Conservation (phyloP, 192 early-diverging fungal genomes). For the Phlyctochytrium bullatum region DNA sequence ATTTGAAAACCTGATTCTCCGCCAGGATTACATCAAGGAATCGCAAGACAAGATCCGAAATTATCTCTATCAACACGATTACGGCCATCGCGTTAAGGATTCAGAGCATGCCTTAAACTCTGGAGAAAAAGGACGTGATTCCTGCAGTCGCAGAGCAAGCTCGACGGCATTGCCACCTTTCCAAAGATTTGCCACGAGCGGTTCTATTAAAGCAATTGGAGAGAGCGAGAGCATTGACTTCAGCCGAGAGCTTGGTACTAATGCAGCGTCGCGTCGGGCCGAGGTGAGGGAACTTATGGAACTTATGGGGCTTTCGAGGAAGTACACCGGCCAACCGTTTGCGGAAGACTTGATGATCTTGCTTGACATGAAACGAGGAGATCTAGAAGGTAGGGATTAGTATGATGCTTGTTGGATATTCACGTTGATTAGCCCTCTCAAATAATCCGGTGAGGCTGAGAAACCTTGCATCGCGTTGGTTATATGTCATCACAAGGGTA, state of each 20-base stretch:
- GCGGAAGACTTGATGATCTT: neutral
- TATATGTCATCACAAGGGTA: neutral
- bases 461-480: neutral
- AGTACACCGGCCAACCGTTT: neutral
- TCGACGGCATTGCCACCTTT: too few relatives aligned
- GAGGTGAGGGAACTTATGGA: neutral
- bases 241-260: too few relatives aligned
- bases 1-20: neutral
- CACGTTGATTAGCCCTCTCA: neutral
- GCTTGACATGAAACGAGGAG: neutral
- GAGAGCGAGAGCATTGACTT: too few relatives aligned
- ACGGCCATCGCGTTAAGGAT: too few relatives aligned
- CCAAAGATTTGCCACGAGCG: too few relatives aligned
- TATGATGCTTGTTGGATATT: neutral
- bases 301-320: neutral
- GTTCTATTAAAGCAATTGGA: too few relatives aligned
- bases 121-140: too few relatives aligned
- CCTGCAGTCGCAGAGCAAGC: too few relatives aligned
- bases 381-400: neutral
- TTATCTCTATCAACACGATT: too few relatives aligned
- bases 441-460: neutral
- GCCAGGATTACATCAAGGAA: neutral
- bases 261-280: too few relatives aligned
- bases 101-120: too few relatives aligned
- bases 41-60: too few relatives aligned